A percentile compares a stretch with the other conserved stretches of the same genome.
These are phyloP conservation scores for Lactifluus piperatus DNA, from an alignment of 768 basidiomycete genomes.

Conservation along the genomic window DNA sequence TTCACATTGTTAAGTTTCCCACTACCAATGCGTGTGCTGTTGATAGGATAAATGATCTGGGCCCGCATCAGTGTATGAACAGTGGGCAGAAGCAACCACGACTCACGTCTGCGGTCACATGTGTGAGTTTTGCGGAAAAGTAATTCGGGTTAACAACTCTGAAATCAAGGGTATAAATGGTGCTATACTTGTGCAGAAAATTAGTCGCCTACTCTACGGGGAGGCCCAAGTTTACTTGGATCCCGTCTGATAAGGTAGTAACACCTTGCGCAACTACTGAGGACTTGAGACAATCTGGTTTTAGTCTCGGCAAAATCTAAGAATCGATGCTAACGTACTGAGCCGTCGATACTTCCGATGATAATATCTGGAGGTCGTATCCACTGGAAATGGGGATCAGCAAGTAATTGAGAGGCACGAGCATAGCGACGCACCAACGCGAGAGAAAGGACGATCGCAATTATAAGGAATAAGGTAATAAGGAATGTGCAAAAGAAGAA, in stretches of 20 bases:
- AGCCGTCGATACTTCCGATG: conserved; percentile 40
- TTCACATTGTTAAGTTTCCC: conserved; percentile 41
- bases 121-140: conserved; percentile 58
- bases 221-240: conserved; percentile 16
- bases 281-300: not conserved
- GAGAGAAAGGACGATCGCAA: conserved; percentile 58
- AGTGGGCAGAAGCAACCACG: not conserved
- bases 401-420: not conserved
- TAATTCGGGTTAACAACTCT: conserved; percentile 81
- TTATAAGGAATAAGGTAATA: conserved; percentile 51
- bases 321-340: conserved; percentile 33
- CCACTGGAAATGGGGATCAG: conserved; percentile 42
- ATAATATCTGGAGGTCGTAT: conserved; percentile 61
- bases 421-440: conserved; percentile 44
- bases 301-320: conserved; percentile 10
- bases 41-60: conserved; percentile 70
- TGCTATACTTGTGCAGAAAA: conserved; percentile 9
- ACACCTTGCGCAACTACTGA: conserved; percentile 1
- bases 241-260: conserved; percentile 1
- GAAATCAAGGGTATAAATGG: conserved; percentile 10
- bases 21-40: conserved; percentile 56
- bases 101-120: conserved; percentile 52
- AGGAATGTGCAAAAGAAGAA: conserved; percentile 73
- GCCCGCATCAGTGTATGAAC: not conserved
- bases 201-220: conserved; percentile 10